These are phyloP conservation scores for Clavariopsis aquatica DNA, from an alignment of 495 filamentous ascomycete species.

Conservation along the genomic window DNA sequence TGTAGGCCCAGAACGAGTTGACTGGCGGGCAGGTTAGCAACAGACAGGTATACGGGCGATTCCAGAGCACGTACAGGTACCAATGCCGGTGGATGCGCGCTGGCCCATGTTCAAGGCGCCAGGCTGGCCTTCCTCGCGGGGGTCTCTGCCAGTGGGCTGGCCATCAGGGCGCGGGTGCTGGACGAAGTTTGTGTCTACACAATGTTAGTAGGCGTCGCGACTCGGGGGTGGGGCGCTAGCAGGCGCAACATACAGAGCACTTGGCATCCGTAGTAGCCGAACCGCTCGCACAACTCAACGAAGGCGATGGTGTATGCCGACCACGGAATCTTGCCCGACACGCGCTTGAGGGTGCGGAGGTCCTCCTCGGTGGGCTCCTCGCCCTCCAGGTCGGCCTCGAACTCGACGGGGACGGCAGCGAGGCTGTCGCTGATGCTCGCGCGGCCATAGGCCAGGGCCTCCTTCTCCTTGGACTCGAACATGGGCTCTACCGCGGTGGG, in stretches of 20 bases:
- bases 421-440: constrained; percentile 11
- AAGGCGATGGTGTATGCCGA: constrained; percentile 69
- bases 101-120: constrained; percentile 72
- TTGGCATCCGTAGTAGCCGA: constrained; percentile 77
- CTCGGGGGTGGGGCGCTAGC: neutral
- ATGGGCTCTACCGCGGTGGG: constrained; percentile 16
- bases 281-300: constrained; percentile 75
- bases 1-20: constrained; percentile 75
- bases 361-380: constrained; percentile 62
- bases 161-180: constrained; percentile 63
- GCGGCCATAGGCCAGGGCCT: neutral
- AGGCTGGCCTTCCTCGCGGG: constrained; percentile 50
- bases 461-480: constrained; percentile 30
- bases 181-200: constrained; percentile 60
- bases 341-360: constrained; percentile 60
- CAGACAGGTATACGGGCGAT: neutral
- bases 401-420: constrained; percentile 14
- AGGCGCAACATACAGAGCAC: constrained; percentile 57
- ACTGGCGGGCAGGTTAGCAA: constrained; percentile 40
- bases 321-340: constrained; percentile 66
- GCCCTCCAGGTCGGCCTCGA: constrained; percentile 29
- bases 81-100: constrained; percentile 59
- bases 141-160: constrained; percentile 60
- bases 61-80: neutral
- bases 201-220: neutral